Conservation (phyloP, 2,329 filamentous ascomycete genomes). For the Cercospora janseana region DNA sequence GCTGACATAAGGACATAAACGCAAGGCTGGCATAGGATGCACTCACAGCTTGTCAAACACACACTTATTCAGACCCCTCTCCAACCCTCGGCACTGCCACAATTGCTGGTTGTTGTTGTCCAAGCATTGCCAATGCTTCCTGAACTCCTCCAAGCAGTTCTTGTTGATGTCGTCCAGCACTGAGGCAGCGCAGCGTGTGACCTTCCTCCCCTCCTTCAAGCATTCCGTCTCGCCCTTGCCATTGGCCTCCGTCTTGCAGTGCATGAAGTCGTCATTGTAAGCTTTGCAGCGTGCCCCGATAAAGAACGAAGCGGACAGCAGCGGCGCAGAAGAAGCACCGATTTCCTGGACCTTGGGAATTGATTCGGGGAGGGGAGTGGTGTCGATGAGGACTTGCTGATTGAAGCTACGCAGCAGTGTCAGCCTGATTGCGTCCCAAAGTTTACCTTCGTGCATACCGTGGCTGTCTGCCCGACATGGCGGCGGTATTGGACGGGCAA, state of each 20-base stretch:
- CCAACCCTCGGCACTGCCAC: constrained; percentile 86
- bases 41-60: constrained; percentile 93
- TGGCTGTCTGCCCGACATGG: constrained; percentile 61
- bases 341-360: constrained; percentile 94
- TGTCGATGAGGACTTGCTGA: constrained; percentile 90
- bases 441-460: constrained; percentile 46
- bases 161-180: constrained; percentile 98
- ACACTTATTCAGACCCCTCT: constrained; percentile 91
- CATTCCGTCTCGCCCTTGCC: constrained; percentile 91
- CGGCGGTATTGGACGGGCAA: constrained; percentile 37
- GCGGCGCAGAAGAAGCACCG: constrained; percentile 85
- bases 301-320: constrained; percentile 91
- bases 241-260: constrained; percentile 94
- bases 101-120: constrained; percentile 98
- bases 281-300: constrained; percentile 92
- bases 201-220: constrained; percentile 92
- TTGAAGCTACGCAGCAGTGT: constrained; percentile 71
- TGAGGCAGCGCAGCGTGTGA: constrained; percentile 92
- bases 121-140: constrained; percentile 89
- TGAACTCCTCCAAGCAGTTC: constrained; percentile 87
- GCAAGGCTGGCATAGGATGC: neutral
- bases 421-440: constrained; percentile 12
- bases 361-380: constrained; percentile 85
- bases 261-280: constrained; percentile 99
- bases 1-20: neutral